Evolutionary conservation across 225 moss, liverwort and hornwort species (phyloP).

Genomic region (Antitrichia curtipendula): DNA sequence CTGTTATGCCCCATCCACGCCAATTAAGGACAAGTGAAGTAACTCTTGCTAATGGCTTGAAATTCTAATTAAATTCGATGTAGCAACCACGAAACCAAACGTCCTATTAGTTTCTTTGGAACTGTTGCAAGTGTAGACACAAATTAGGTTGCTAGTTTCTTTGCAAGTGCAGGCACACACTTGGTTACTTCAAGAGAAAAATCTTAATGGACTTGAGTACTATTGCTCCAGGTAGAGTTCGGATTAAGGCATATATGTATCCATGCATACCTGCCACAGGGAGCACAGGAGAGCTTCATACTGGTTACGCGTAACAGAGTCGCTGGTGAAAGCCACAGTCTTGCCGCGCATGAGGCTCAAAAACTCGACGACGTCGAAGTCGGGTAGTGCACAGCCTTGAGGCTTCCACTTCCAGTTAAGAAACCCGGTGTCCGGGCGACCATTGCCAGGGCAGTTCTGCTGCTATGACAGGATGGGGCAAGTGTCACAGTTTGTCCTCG

Average conservation of each 20-base stretch:
- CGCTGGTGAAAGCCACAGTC: slow-evolving; percentile 69
- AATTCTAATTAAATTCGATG: neutral
- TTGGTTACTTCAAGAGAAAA: neutral
- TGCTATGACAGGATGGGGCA: slow-evolving; percentile 32
- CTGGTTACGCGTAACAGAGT: slow-evolving; percentile 79
- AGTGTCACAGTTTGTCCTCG: too few relatives aligned
- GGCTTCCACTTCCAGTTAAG: slow-evolving; percentile 79
- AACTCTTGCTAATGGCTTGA: neutral
- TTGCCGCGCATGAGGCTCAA: slow-evolving; percentile 73
- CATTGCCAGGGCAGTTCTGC: slow-evolving; percentile 74
- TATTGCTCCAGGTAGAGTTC: neutral
- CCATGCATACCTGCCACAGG: slow-evolving; percentile 25
- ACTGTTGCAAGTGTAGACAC: neutral
- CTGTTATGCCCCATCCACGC: neutral
- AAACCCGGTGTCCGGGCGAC: slow-evolving; percentile 56
- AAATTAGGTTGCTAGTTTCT: neutral
- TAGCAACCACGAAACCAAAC: neutral
- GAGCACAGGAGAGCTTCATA: slow-evolving; percentile 77
- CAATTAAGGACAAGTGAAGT: neutral
- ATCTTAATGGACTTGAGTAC: neutral
- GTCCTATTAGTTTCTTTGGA: neutral
- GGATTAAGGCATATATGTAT: too few relatives aligned
- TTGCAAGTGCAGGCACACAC: neutral
- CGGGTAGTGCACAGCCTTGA: slow-evolving; percentile 29
- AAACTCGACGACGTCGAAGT: slow-evolving; percentile 51